Base-by-base conservation (phyloP, 768 basidiomycete genomes). In the Stropharia rugosoannulata region DNA sequence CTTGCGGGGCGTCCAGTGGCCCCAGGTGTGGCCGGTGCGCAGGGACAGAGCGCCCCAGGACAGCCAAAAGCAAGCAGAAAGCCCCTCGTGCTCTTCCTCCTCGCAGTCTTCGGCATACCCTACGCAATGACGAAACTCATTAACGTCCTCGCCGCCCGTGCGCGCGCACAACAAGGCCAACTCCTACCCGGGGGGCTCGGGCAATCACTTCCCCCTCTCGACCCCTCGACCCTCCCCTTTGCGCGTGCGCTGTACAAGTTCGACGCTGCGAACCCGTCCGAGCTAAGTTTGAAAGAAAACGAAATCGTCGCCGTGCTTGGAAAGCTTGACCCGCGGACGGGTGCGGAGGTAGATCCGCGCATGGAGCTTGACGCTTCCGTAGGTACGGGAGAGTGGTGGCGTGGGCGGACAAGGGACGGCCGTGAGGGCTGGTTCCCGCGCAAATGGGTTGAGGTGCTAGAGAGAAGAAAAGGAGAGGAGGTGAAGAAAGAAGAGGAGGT, bases 351-450 rank as follows among this genome's bases (percentile, higher is more conserved):
- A 4, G 85, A 90, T 59, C 84, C 86, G 2, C 73, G 87, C 19
- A 60, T 80, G 46, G 80, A 83, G 58, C 73, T 86, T 16, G 78
- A 85, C 6, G 29, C 29, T 10, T 32, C 29, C 5, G 29, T 32
- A 10, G 29, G 29, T 32, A 2, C 29, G 51, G 83, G 78, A 4
- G 95, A 94, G 55, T 98, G 95, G 95, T 98, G 94, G 95, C 87
- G 85, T 69, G 95, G 95, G 1, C 80, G 95, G 44, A 95, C 91
- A 57, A 78, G 95, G 55, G 95, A 97, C 61, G 95, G 95, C 0
- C 79, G 88, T 61, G 86, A 91, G 62, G 95, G 95, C 0, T 98
- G 94, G 93, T 97, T 98, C 80, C 95, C 95, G 1, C 81, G 77
- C 55, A 93, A 89, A 61, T 95, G 89, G 82, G 93, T 95, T 3